Evolutionary conservation across 257 asterid genomes (phyloP).

Genomic region (Plantago elongata): DNA sequence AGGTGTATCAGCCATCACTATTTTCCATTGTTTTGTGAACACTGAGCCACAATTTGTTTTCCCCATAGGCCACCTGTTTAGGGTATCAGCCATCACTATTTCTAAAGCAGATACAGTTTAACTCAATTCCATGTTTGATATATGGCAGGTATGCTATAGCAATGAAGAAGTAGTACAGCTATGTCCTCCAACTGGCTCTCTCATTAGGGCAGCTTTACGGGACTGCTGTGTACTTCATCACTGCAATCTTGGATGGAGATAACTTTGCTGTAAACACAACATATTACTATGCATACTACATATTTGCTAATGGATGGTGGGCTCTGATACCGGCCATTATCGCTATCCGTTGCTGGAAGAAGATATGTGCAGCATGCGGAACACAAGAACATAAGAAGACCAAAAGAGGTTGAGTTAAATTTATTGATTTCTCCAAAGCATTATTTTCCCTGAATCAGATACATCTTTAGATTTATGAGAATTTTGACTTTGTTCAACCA

Average conservation of each 20-base stretch:
- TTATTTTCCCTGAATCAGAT: neutral
- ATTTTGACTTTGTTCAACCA: neutral
- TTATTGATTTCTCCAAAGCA: neutral
- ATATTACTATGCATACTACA: constrained; percentile 58
- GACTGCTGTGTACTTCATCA: constrained; percentile 57
- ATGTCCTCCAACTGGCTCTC: constrained; percentile 67
- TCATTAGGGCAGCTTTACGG: constrained; percentile 84
- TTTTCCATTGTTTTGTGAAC: too few species aligned
- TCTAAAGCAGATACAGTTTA: too few species aligned
- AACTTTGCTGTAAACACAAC: constrained; percentile 52
- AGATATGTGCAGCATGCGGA: constrained; percentile 51
- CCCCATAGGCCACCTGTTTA: too few species aligned
- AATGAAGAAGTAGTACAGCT: constrained; percentile 54
- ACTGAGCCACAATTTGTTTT: too few species aligned
- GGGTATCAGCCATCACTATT: too few species aligned
- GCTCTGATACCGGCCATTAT: too few species aligned
- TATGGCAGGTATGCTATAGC: constrained; percentile 80
- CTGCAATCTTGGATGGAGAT: constrained; percentile 76
- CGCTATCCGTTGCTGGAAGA: constrained; percentile 9
- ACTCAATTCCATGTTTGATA: neutral
- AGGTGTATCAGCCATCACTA: too few species aligned
- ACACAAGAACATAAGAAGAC: constrained; percentile 50
- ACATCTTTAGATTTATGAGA: neutral
- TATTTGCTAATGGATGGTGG: constrained; percentile 37
- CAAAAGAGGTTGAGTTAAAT: constrained; percentile 31